Conservation (phyloP, 345 rosid genomes). For the Bretschneidera sinensis region DNA sequence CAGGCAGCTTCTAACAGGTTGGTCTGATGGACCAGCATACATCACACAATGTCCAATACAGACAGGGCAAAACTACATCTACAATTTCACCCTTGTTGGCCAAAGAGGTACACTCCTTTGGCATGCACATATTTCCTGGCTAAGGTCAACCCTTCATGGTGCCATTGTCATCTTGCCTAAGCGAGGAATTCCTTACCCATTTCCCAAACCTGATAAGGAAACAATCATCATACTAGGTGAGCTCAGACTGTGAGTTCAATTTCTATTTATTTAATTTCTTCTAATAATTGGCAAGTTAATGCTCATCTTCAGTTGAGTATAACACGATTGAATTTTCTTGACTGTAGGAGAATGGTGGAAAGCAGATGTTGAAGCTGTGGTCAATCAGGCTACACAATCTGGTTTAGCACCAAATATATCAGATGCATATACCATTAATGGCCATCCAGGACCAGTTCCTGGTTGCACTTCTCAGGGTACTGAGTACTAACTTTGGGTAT, state of each 20-base stretch:
- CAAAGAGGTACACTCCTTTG: conserved; percentile 74
- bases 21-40: conserved; percentile 79
- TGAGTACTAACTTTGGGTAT: conserved; percentile 4
- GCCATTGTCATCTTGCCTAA: conserved; percentile 69
- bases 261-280: too few species aligned
- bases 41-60: conserved; percentile 67
- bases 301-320: neutral
- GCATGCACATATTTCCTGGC: conserved; percentile 85
- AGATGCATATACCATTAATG: conserved; percentile 76
- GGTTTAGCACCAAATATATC: conserved; percentile 67
- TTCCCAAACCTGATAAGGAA: conserved; percentile 57
- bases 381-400: conserved; percentile 37
- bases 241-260: neutral
- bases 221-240: conserved; percentile 50
- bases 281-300: too few species aligned
- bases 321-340: neutral
- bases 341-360: conserved; percentile 84
- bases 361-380: conserved; percentile 58
- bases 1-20: conserved; percentile 56
- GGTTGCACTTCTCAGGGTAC: conserved; percentile 58
- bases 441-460: conserved; percentile 51
- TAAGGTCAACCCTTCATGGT: conserved; percentile 61
- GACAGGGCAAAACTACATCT: conserved; percentile 45
- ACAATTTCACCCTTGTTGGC: conserved; percentile 67
- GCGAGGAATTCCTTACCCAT: conserved; percentile 53